Evolutionary conservation across 192 early-diverging fungal genomes (phyloP).

Genomic region (Gigaspora rosea): DNA sequence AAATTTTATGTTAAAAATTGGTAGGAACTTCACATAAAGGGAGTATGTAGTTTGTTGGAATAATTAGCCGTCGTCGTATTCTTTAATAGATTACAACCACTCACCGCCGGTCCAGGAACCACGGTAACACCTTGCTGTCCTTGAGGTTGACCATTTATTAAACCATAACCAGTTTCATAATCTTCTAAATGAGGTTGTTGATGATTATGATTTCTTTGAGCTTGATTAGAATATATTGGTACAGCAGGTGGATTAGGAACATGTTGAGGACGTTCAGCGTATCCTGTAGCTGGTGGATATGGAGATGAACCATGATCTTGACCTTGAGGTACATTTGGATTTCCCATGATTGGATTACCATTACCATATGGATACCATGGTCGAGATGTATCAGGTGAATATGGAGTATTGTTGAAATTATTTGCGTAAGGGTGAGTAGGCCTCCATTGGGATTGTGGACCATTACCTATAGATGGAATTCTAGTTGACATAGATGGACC

Average conservation of each 20-base stretch:
- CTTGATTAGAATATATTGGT: slow-evolving; percentile 17
- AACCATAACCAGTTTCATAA: slow-evolving; percentile 23
- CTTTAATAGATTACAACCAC: slow-evolving; percentile 16
- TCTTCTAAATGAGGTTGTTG: slow-evolving; percentile 14
- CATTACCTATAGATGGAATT: slow-evolving; percentile 25
- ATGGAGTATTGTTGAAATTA: slow-evolving; percentile 17
- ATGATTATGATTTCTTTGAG: slow-evolving; percentile 20
- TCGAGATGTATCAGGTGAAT: slow-evolving; percentile 6
- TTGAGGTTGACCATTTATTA: slow-evolving; percentile 31
- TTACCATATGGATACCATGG: slow-evolving; percentile 30
- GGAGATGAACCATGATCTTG: slow-evolving; percentile 20
- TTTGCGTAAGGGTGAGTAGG: slow-evolving; percentile 11
- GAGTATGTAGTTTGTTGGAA: slow-evolving; percentile 6
- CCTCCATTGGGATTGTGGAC: slow-evolving; percentile 18
- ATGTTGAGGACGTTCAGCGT: slow-evolving; percentile 1
- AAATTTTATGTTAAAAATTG: neutral
- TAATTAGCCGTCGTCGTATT: neutral
- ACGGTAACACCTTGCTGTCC: slow-evolving; percentile 29
- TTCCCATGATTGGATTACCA: slow-evolving; percentile 8
- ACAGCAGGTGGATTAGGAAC: slow-evolving; percentile 5
- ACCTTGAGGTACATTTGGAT: neutral
- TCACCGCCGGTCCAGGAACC: slow-evolving; percentile 15
- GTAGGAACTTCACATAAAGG: slow-evolving; percentile 6
- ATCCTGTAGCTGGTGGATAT: slow-evolving; percentile 5
- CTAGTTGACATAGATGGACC: slow-evolving; percentile 10